Conservation (phyloP, 768 basidiomycete species). For the Rhizopogon vesiculosus region DNA sequence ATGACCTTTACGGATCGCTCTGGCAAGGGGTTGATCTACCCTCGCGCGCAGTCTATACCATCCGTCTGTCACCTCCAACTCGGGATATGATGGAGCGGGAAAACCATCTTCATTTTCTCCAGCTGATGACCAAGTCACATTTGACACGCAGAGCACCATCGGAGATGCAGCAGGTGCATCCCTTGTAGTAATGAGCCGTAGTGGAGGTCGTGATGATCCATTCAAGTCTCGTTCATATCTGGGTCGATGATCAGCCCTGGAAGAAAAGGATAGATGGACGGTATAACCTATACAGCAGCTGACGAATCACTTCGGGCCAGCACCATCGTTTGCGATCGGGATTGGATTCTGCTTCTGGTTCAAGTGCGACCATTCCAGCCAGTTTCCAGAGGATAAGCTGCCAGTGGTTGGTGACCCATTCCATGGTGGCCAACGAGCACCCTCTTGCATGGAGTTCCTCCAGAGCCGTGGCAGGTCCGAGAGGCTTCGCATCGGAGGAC, state of each 20-base stretch:
- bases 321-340: constrained; percentile 61
- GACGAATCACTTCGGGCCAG: constrained; percentile 76
- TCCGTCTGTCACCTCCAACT: constrained; percentile 93
- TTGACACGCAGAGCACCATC: constrained; percentile 82
- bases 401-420: constrained; percentile 96
- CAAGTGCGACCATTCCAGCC: constrained; percentile 74
- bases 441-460: constrained; percentile 50
- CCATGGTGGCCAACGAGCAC: constrained; percentile 62
- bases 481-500: constrained; percentile 16
- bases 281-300: constrained; percentile 79
- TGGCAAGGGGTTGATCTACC: constrained; percentile 67
- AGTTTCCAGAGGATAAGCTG: constrained; percentile 89
- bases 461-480: constrained; percentile 54
- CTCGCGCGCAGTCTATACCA: constrained; percentile 88
- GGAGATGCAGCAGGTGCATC: constrained; percentile 78
- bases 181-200: constrained; percentile 77
- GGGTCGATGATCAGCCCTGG: constrained; percentile 2
- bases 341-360: constrained; percentile 54
- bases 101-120: constrained; percentile 33
- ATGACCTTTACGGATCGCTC: constrained; percentile 61
- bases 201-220: constrained; percentile 68
- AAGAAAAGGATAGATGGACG: neutral
- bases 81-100: constrained; percentile 39
- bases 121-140: constrained; percentile 51
- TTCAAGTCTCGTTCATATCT: constrained; percentile 91